phyloP scores from a whole-genome alignment of 2,329 filamentous ascomycete species.

The Thielaviopsis populi region DNA sequence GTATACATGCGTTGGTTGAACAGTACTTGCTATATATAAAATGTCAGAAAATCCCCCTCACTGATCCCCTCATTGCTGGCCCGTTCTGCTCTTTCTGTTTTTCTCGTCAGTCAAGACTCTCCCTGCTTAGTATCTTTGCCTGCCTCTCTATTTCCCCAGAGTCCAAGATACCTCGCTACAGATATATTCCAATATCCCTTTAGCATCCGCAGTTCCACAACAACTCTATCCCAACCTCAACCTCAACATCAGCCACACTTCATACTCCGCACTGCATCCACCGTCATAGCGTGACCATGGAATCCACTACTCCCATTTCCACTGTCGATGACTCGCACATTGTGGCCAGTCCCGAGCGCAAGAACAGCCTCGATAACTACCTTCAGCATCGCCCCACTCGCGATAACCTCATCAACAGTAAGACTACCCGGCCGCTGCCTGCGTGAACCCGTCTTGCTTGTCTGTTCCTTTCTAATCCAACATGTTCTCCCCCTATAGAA shows the following conservation, averaged over 20 bases:
- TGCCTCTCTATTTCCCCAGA: neutral
- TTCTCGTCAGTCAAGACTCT: neutral
- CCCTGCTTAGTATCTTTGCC: neutral
- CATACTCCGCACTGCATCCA: neutral
- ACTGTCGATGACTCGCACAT: constrained; percentile 43
- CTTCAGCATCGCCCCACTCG: constrained; percentile 59
- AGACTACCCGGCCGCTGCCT: neutral
- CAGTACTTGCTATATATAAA: neutral
- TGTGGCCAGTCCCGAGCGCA: constrained; percentile 37
- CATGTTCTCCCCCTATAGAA: constrained; percentile 32
- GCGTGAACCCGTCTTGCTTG: neutral
- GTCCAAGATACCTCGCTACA: neutral
- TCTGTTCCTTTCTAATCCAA: neutral
- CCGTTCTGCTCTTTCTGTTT: neutral
- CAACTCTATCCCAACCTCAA: neutral
- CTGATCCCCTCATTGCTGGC: no score
- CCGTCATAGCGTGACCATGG: neutral
- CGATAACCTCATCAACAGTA: constrained; percentile 54
- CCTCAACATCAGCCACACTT: neutral
- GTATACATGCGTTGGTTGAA: neutral
- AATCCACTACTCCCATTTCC: neutral
- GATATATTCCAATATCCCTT: neutral
- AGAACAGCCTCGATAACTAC: constrained; percentile 59
- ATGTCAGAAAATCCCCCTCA: neutral
- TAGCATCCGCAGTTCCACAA: neutral